Base-by-base conservation (phyloP, 2,329 filamentous ascomycete species). In the Tolypocladium nubicola region DNA sequence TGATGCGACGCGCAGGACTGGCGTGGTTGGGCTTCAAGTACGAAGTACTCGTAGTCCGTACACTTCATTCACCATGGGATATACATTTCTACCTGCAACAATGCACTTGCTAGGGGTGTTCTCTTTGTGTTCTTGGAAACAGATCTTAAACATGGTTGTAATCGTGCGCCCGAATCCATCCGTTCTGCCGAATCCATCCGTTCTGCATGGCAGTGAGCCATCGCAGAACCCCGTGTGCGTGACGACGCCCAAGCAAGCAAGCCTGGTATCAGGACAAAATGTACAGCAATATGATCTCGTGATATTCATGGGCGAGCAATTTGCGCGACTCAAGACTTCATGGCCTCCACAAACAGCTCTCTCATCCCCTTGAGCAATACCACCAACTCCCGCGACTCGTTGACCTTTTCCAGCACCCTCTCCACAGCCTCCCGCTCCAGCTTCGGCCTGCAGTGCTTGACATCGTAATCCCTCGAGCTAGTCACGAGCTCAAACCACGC, bases 401-500 rank as follows among this genome's bases (percentile, higher is more conserved):
- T 96, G 58, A 97, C 79, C 67, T 80, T 79, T 62, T 95, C 89
- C 57, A 92, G 71, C 53, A 94, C 86, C 68, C 81, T 80, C 56
- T 94, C 89, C 49, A 94, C 82, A 64, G 86, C 86, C 61, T 91
- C 89, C 60, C 80, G 77, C 68, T 95, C 89, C 61, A 96, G 75
- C 74, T 90, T 93, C 14, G 94, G 94, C 68, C 88, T 80, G 65
- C 87, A 88, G 64, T 89, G 87, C 59, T 85, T 81, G 41, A 97
- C 87, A 61, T 89, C 88, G 72, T 97, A 97, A 66, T 96, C 92
- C 59, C 89, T 79, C 61, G 83, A 84, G 40, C 85, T 84, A 52
- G 89, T 96, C 63, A 88, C 86, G 58, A 99, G 77, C 75, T 97
- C 93, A 69, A 99, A 97, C 86, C 89, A 95, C 16, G 89, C 91